Conservation (phyloP, 192 early-diverging fungal genomes). For the Dimargaris xerosporica region DNA sequence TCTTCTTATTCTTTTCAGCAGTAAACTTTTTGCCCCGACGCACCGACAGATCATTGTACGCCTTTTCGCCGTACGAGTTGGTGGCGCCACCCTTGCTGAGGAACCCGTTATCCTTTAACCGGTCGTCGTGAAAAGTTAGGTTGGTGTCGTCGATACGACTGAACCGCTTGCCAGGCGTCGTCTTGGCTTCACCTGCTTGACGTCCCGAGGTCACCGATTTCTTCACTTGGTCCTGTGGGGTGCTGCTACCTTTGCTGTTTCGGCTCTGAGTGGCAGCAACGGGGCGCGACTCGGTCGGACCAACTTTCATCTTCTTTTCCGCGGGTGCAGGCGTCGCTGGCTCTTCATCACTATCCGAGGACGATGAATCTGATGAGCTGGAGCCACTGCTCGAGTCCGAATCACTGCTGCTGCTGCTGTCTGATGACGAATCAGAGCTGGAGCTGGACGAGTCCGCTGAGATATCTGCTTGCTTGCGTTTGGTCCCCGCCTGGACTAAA, state of each 20-base stretch:
- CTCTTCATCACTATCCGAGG: conserved; percentile 13
- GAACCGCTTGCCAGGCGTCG: conserved; percentile 49
- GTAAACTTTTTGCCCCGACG: conserved; percentile 85
- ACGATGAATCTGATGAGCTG: conserved; percentile 9
- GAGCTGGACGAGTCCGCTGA: neutral
- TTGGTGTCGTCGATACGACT: conserved; percentile 69
- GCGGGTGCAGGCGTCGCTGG: conserved; percentile 15
- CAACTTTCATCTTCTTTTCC: conserved; percentile 30
- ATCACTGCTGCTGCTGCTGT: conserved; percentile 16
- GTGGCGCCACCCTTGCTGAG: conserved; percentile 49
- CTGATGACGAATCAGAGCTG: conserved; percentile 15
- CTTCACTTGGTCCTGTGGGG: neutral
- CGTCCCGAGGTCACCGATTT: conserved; percentile 4
- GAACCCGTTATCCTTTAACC: conserved; percentile 76
- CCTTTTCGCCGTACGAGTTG: conserved; percentile 75
- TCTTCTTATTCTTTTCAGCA: conserved; percentile 96
- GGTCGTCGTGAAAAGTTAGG: conserved; percentile 61
- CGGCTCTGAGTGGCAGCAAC: neutral
- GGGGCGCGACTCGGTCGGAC: conserved; percentile 16
- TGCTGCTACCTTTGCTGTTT: conserved; percentile 11
- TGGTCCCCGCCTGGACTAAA: conserved; percentile 9
- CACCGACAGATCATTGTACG: conserved; percentile 80
- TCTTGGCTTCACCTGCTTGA: conserved; percentile 13
- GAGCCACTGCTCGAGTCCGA: too few relatives aligned
- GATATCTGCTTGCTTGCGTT: neutral